Conservation (phyloP, 2,329 filamentous ascomycete species). For the Aspergillus versicolor region DNA sequence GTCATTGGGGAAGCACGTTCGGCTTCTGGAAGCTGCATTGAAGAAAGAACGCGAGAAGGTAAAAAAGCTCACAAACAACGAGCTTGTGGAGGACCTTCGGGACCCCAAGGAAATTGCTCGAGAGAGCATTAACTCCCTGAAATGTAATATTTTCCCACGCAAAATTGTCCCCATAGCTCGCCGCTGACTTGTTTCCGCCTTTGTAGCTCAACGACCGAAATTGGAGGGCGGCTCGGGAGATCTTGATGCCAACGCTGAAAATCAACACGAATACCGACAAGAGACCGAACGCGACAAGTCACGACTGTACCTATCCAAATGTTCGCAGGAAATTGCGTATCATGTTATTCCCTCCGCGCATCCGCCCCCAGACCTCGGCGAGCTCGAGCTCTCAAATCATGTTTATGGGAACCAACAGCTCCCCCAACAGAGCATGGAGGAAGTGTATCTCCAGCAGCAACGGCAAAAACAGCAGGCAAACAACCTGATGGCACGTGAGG, state of each 20-base stretch:
- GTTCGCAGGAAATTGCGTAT: constrained; percentile 67
- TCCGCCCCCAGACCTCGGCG: constrained; percentile 54
- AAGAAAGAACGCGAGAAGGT: constrained; percentile 76
- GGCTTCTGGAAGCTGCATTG: constrained; percentile 83
- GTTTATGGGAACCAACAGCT: constrained; percentile 52
- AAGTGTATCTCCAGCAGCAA: constrained; percentile 59
- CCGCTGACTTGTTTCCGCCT: constrained; percentile 1
- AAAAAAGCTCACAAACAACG: constrained; percentile 52
- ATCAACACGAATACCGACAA: constrained; percentile 52
- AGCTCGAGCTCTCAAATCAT: constrained; percentile 44
- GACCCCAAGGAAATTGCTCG: constrained; percentile 47
- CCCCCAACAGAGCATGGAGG: constrained; percentile 57
- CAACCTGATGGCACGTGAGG: constrained; percentile 50
- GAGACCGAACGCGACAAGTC: constrained; percentile 64
- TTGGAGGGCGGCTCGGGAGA: constrained; percentile 48
- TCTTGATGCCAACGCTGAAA: constrained; percentile 41
- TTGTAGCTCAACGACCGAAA: constrained; percentile 45
- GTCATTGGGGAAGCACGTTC: constrained; percentile 84
- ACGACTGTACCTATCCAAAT: constrained; percentile 62
- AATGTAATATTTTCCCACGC: constrained; percentile 3
- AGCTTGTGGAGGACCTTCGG: constrained; percentile 50
- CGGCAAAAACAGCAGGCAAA: constrained; percentile 49
- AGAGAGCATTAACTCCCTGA: constrained; percentile 42
- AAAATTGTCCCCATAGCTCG: neutral
- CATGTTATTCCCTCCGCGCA: constrained; percentile 65